These are phyloP conservation scores for Xylaria sp. DNA, from an alignment of 2,329 filamentous ascomycete species.

Conservation along the genomic window DNA sequence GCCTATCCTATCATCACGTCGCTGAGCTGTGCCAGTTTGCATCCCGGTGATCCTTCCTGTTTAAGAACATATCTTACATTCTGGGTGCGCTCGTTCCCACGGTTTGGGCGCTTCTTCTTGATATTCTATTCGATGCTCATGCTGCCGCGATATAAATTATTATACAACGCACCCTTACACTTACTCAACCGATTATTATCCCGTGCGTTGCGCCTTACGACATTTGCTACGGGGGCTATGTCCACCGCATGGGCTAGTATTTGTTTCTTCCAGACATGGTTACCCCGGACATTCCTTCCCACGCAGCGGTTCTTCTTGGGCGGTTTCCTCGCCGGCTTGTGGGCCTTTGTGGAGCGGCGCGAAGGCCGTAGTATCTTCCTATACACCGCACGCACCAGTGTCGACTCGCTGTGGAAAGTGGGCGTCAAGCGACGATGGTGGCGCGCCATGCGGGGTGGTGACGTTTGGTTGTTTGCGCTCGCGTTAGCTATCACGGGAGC, in stretches of 20 bases:
- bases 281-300: slow-evolving; percentile 79
- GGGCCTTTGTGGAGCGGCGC: slow-evolving; percentile 79
- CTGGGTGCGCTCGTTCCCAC: slow-evolving; percentile 85
- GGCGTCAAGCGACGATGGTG: slow-evolving; percentile 92
- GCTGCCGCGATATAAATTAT: slow-evolving; percentile 72
- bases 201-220: slow-evolving; percentile 76
- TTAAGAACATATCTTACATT: slow-evolving; percentile 87
- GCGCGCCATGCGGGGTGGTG: slow-evolving; percentile 82
- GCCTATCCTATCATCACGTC: slow-evolving; percentile 88
- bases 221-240: slow-evolving; percentile 84
- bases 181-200: slow-evolving; percentile 74
- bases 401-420: slow-evolving; percentile 91
- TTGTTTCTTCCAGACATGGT: slow-evolving; percentile 84
- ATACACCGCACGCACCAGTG: slow-evolving; percentile 79
- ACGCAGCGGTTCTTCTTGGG: slow-evolving; percentile 91
- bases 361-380: slow-evolving; percentile 77
- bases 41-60: slow-evolving; percentile 89
- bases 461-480: slow-evolving; percentile 83
- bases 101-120: slow-evolving; percentile 80
- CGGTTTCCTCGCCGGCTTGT: slow-evolving; percentile 85
- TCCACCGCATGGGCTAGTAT: slow-evolving; percentile 89
- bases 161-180: slow-evolving; percentile 76
- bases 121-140: slow-evolving; percentile 78
- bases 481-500: slow-evolving; percentile 82
- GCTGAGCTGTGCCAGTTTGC: slow-evolving; percentile 88